Evolutionary conservation across 2,329 filamentous ascomycete species (phyloP).

Genomic region (Paraphoma sp.): DNA sequence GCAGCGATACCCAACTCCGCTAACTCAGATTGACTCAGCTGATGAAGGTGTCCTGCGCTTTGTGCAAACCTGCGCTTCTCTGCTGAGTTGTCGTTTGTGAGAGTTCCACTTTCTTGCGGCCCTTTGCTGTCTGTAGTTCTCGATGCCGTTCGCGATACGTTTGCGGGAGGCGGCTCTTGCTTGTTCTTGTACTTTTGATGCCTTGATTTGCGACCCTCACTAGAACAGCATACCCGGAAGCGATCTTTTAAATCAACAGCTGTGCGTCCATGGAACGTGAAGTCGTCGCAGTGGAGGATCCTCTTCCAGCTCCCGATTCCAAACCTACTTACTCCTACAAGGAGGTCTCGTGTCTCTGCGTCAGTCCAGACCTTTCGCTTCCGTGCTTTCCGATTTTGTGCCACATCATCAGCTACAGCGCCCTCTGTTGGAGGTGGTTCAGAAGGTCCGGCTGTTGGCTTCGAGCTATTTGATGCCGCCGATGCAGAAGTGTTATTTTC

Average conservation of each 20-base stretch:
- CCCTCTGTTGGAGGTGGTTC: too few species aligned
- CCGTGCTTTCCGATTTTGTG: slow-evolving; percentile 51
- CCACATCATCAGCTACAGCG: not conserved
- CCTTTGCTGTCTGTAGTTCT: not conserved
- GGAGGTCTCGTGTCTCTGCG: slow-evolving; percentile 65
- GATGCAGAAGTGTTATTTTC: not conserved
- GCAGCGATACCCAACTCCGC: slow-evolving; percentile 56
- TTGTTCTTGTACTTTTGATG: slow-evolving; percentile 47
- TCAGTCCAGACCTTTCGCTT: slow-evolving; percentile 68
- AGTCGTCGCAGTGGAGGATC: slow-evolving; percentile 64
- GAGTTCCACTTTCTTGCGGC: not conserved
- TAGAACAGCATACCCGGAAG: slow-evolving; percentile 62
- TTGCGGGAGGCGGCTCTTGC: not conserved
- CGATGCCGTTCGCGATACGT: not conserved
- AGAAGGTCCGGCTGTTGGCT: too few species aligned
- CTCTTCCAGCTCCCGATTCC: slow-evolving; percentile 71
- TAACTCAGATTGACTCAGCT: slow-evolving; percentile 40
- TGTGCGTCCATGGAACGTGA: slow-evolving; percentile 64
- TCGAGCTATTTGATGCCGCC: too few species aligned
- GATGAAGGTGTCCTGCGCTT: slow-evolving; percentile 16
- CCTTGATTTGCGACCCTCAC: slow-evolving; percentile 36
- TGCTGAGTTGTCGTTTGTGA: slow-evolving; percentile 4
- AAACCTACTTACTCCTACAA: slow-evolving; percentile 65
- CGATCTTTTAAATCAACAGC: slow-evolving; percentile 69
- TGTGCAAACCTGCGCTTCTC: not conserved